A percentile compares a stretch with the other conserved stretches of the same genome.
Evolutionary conservation across 345 rosid species (phyloP).

Genomic region (Schrenkiella parvula): DNA sequence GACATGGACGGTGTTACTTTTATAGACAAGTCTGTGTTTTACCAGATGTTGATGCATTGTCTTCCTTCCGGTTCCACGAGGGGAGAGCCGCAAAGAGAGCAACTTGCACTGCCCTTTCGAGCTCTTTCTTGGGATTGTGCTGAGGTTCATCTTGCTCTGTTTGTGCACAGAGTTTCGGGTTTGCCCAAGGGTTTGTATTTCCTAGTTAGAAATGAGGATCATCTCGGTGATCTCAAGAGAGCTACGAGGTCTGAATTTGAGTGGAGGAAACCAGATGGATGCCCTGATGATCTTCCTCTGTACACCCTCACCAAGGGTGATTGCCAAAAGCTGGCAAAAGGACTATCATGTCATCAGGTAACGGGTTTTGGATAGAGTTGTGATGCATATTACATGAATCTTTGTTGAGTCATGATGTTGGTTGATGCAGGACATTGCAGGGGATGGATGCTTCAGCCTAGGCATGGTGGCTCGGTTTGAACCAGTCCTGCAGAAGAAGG

Average conservation of each 20-base stretch:
- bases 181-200: constrained; percentile 77
- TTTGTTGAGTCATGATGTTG: background rate
- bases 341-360: constrained; percentile 86
- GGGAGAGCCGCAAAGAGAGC: constrained; percentile 51
- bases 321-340: constrained; percentile 58
- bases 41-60: constrained; percentile 81
- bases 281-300: constrained; percentile 63
- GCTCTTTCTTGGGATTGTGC: constrained; percentile 81
- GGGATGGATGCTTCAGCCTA: constrained; percentile 93
- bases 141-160: constrained; percentile 79
- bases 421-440: constrained; percentile 67
- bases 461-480: constrained; percentile 85
- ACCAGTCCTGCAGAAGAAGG: constrained; percentile 47
- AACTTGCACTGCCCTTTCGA: constrained; percentile 66
- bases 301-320: constrained; percentile 60
- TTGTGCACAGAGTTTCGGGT: constrained; percentile 74
- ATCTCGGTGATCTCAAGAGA: constrained; percentile 53
- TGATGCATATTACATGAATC: background rate
- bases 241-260: constrained; percentile 51
- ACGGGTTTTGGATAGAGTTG: background rate
- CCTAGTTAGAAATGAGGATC: constrained; percentile 82
- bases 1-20: constrained; percentile 74
- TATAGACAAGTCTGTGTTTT: constrained; percentile 60
- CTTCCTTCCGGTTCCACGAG: constrained; percentile 63
- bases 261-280: constrained; percentile 82